Base-by-base conservation (phyloP, 2,329 filamentous ascomycete species). In the Acephala macrosclerotiorum region DNA sequence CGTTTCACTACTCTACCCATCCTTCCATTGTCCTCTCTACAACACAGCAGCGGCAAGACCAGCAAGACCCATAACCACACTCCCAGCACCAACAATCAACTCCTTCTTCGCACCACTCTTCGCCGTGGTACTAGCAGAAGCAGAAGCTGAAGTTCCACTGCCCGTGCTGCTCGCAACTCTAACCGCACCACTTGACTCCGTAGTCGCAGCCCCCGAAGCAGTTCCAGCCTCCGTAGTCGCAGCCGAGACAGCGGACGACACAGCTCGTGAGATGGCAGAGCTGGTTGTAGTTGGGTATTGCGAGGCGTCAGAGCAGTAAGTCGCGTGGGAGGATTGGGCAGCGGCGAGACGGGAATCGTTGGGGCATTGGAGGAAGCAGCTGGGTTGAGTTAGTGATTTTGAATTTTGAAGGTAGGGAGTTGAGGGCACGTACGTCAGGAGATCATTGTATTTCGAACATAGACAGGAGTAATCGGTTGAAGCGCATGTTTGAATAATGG, bases 341-440 rank as follows among this genome's bases (percentile, higher is more conserved):
- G 58, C 55, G 9, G 63, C 38, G 29, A 68, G 64, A 58, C 75
- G 77, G 18, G 79, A 68, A 72, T 84, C 81, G 69, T 79, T 76
- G 60, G 87, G 86, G 79, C 88, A 90, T 80, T 88, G 87, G 80
- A 85, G 84, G 80, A 88, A 89, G 83, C 88, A 90, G 36, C 82
- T 84, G 65, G 47, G 38, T 36, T 35, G 18, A 11, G 33, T 40
- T 33, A 45, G 60, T 16, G 22, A 25, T 25, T 12, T 26, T 12
- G 6, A 22, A 7, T 3, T 61, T 20, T 9, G 26, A 35, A 3
- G 22, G 29, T 22, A 9, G 3, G 9, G 49, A 3, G 14, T 26
- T 38, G 26, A 9, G 35, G 20, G 36, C n/a, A 70, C 77, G 62
- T 74, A 83, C 82, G 82, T 85, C 69, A 85, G 71, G 40, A 87